phyloP scores from a whole-genome alignment of 176 grass and related monocot species.

The Raddia distichophylla region DNA sequence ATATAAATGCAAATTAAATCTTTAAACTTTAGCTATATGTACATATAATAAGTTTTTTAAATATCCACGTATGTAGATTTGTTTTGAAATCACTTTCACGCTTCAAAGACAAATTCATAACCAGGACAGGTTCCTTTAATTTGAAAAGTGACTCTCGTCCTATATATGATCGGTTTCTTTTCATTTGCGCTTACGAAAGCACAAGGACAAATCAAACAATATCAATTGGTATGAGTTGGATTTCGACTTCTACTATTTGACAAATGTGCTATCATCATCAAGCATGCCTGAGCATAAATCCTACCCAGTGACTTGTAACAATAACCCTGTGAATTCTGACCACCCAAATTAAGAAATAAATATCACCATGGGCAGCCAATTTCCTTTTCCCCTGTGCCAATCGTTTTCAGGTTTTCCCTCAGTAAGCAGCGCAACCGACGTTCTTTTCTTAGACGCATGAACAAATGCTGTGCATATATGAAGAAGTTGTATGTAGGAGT shows the following conservation, averaged over 20 bases:
- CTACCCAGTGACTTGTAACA: neutral
- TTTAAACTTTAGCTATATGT: too few species aligned
- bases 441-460: too few species aligned
- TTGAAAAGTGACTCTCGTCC: neutral
- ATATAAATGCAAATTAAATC: too few species aligned
- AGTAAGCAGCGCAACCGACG: slow-evolving; percentile 3
- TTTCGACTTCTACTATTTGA: neutral
- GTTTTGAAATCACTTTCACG: too few species aligned
- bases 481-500: too few species aligned
- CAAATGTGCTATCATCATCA: neutral
- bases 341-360: neutral
- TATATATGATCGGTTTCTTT: neutral
- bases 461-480: too few species aligned
- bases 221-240: neutral
- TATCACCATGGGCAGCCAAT: too few species aligned
- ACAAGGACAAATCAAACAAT: neutral
- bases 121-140: neutral
- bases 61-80: too few species aligned
- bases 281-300: slow-evolving; percentile 6
- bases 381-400: neutral
- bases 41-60: too few species aligned
- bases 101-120: neutral
- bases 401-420: neutral
- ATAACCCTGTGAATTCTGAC: neutral
- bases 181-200: neutral